Percentiles rank a stretch among this genome's conserved stretches.
These are phyloP conservation scores for Phlebopus sp. DNA, from an alignment of 1,284 basidiomycete species.

Conservation along the genomic window DNA sequence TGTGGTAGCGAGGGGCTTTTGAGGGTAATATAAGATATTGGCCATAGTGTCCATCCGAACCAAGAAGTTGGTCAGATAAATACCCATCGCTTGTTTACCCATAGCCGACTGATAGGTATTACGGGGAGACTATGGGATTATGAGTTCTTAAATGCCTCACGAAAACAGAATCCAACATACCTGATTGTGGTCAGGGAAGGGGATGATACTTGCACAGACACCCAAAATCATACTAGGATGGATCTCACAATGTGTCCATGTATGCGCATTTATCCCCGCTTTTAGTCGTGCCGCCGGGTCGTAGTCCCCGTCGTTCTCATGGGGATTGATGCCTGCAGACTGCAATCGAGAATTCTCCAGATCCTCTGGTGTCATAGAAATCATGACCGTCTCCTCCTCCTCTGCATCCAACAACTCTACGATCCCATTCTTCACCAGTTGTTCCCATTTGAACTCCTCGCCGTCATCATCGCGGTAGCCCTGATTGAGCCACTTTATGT, in stretches of 20 bases:
- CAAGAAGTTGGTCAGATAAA: slow-evolving; percentile 96
- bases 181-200: slow-evolving; percentile 99
- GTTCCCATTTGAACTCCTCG: slow-evolving; percentile 79
- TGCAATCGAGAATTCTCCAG: slow-evolving; percentile 81
- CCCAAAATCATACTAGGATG: slow-evolving; percentile 99
- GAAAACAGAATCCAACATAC: slow-evolving; percentile 41
- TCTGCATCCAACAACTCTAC: slow-evolving; percentile 97
- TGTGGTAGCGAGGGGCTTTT: slow-evolving; percentile 97
- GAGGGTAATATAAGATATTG: slow-evolving; percentile 97
- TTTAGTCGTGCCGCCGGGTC: slow-evolving; percentile 90
- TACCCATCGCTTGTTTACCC: slow-evolving; percentile 99
- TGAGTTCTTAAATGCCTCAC: slow-evolving; percentile 12
- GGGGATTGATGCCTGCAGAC: slow-evolving; percentile 58
- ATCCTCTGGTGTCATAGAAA: slow-evolving; percentile 97
- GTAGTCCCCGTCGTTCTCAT: slow-evolving; percentile 64
- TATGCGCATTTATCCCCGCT: slow-evolving; percentile 76
- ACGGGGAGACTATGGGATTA: slow-evolving; percentile 77
- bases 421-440: slow-evolving; percentile 84
- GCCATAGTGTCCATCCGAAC: slow-evolving; percentile 99
- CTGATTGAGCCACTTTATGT: slow-evolving; percentile 73
- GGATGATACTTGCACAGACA: slow-evolving; percentile 98
- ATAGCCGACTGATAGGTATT: slow-evolving; percentile 99
- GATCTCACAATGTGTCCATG: slow-evolving; percentile 99
- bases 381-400: slow-evolving; percentile 99
- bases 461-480: slow-evolving; percentile 50